A percentile compares a stretch with the other conserved stretches of the same genome.
Evolutionary conservation across 2,329 filamentous ascomycete species (phyloP).

Genomic region (Plenodomus tracheiphilus): DNA sequence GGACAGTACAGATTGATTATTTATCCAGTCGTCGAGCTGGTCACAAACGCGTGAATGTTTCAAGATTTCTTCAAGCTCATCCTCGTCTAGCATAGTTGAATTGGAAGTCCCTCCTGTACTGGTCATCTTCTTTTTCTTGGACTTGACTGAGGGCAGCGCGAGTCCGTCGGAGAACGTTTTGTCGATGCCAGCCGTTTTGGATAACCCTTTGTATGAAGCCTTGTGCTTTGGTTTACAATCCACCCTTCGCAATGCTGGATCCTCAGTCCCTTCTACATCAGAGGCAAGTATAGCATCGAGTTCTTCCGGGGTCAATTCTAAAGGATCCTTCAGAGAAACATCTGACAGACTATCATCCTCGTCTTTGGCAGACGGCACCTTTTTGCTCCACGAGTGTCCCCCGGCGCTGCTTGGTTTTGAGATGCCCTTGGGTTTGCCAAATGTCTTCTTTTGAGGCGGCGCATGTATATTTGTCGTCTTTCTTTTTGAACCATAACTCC

Average conservation of each 20-base stretch:
- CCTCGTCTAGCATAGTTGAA: background rate
- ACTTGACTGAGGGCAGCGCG: background rate
- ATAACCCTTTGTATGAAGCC: background rate
- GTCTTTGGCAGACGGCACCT: background rate
- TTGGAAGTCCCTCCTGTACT: background rate
- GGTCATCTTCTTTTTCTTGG: background rate
- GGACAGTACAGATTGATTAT: slow-evolving; percentile 13
- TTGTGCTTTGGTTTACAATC: slow-evolving; percentile 6
- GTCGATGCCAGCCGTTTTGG: background rate
- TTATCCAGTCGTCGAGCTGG: slow-evolving; percentile 20
- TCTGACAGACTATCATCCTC: slow-evolving; percentile 3
- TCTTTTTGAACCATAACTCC: slow-evolving; percentile 7
- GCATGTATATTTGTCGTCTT: slow-evolving; percentile 16
- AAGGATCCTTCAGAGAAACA: slow-evolving; percentile 1
- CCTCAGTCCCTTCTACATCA: slow-evolving; percentile 1
- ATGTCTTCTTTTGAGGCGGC: slow-evolving; percentile 4
- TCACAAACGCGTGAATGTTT: slow-evolving; percentile 15
- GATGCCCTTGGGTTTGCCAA: slow-evolving; percentile 3
- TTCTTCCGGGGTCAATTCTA: slow-evolving; percentile 1
- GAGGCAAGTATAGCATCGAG: slow-evolving; percentile 1
- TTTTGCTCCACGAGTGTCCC: background rate
- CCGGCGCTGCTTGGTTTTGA: background rate
- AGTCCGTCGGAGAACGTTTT: background rate
- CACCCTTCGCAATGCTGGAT: slow-evolving; percentile 10
- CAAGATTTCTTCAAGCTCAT: slow-evolving; percentile 4